A percentile compares a stretch with the other conserved stretches of the same genome.
Evolutionary conservation across 306 rosid genomes (phyloP).

Genomic region (Lablab purpureus): DNA sequence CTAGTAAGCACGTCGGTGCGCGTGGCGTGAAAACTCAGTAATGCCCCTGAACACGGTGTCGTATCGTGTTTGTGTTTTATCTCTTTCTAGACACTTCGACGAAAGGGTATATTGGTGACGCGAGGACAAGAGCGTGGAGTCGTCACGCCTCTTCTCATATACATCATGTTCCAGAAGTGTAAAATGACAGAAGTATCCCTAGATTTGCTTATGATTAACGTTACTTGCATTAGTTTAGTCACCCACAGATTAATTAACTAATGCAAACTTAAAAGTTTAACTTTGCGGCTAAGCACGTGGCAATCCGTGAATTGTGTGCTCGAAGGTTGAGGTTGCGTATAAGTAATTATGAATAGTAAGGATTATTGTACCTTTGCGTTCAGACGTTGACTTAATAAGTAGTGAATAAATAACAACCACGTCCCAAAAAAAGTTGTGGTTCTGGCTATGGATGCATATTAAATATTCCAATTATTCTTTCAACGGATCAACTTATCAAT

Average conservation of each 20-base stretch:
- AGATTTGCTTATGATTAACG: not conserved
- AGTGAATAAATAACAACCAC: slow-evolving; percentile 12
- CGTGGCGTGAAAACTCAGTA: not conserved
- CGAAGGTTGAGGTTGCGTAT: slow-evolving; percentile 40
- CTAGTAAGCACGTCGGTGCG: not conserved
- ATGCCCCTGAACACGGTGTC: slow-evolving; percentile 8
- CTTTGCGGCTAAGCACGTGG: slow-evolving; percentile 48
- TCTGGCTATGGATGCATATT: not conserved
- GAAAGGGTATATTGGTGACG: slow-evolving; percentile 35
- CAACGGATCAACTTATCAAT: not conserved
- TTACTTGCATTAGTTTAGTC: not conserved
- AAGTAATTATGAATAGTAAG: slow-evolving; percentile 21
- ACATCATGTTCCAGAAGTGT: not conserved
- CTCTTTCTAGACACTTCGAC: not conserved
- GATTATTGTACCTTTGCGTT: slow-evolving; percentile 16
- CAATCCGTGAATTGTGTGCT: not conserved
- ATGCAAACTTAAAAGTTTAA: not conserved
- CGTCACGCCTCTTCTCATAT: slow-evolving; percentile 43
- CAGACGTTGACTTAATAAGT: not conserved
- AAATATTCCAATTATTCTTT: slow-evolving; percentile 17
- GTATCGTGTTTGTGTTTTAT: not conserved
- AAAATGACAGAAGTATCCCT: slow-evolving; percentile 32
- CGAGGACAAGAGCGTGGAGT: slow-evolving; percentile 1
- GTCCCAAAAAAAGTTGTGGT: not conserved
- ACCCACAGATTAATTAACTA: slow-evolving; percentile 9